Percentiles rank a stretch among this genome's conserved stretches.
phyloP scores from a whole-genome alignment of 495 filamentous ascomycete species.

The Tricharina praecox region DNA sequence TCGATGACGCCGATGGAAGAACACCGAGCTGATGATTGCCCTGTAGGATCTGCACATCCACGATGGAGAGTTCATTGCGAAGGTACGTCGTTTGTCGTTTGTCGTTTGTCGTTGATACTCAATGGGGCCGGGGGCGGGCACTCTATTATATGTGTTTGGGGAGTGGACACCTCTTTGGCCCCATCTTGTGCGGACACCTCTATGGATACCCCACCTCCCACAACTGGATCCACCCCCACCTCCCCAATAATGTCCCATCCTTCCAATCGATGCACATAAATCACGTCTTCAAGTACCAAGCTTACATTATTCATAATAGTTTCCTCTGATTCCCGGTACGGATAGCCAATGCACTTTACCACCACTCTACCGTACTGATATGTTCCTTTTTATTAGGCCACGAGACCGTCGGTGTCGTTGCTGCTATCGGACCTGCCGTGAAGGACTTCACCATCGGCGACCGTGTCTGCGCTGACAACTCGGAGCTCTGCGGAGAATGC shows the following conservation, averaged over 20 bases:
- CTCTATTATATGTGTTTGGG: too few relatives aligned
- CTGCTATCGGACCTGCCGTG: slow-evolving; percentile 37
- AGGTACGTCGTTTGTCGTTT: slow-evolving; percentile 28
- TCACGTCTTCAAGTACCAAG: not conserved
- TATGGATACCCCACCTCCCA: slow-evolving; percentile 9
- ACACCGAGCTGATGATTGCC: slow-evolving; percentile 11
- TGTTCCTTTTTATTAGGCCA: slow-evolving; percentile 30
- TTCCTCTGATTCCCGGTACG: slow-evolving; percentile 40
- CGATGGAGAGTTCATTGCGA: slow-evolving; percentile 45
- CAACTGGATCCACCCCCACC: not conserved
- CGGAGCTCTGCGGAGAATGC: slow-evolving; percentile 52
- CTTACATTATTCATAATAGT: slow-evolving; percentile 26
- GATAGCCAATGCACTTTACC: not conserved
- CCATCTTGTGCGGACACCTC: slow-evolving; percentile 10
- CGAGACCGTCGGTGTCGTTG: slow-evolving; percentile 41
- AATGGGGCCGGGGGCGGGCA: not conserved
- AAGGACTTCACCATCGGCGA: slow-evolving; percentile 48
- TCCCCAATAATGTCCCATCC: not conserved
- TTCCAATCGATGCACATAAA: not conserved
- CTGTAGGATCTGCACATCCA: slow-evolving; percentile 39
- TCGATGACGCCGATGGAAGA: not conserved
- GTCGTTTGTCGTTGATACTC: not conserved
- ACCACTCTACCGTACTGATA: not conserved
- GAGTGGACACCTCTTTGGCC: slow-evolving; percentile 15
- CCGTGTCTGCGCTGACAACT: slow-evolving; percentile 38